Percentiles rank a stretch among this genome's conserved stretches.
Evolutionary conservation across 345 rosid species (phyloP).

Genomic region (Eucalyptus sp.): DNA sequence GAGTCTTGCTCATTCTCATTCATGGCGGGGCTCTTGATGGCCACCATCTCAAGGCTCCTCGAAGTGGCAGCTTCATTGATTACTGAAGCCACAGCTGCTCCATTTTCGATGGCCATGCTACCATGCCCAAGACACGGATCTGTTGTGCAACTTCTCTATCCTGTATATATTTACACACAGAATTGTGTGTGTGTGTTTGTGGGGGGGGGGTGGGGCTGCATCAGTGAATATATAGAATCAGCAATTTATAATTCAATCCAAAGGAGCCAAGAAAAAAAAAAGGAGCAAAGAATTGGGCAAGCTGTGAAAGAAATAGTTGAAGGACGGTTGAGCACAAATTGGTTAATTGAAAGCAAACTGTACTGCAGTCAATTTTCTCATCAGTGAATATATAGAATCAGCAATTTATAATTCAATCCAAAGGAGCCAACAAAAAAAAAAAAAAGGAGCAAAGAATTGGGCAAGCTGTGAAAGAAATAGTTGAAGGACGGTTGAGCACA

Average conservation of each 20-base stretch:
- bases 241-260: too few species aligned
- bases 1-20: constrained; percentile 3
- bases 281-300: background rate
- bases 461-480: background rate
- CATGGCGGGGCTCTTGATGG: background rate
- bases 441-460: too few species aligned
- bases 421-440: too few species aligned
- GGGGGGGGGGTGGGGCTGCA: too few species aligned
- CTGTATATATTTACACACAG: background rate
- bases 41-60: constrained; percentile 7
- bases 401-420: too few species aligned
- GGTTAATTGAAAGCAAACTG: background rate
- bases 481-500: background rate
- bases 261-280: too few species aligned
- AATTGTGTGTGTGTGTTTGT: too few species aligned
- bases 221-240: too few species aligned
- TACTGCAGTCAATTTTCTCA: too few species aligned
- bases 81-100: background rate
- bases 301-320: background rate
- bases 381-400: too few species aligned
- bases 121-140: background rate
- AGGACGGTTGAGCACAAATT: background rate
- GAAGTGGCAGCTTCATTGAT: constrained; percentile 26
- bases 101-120: constrained; percentile 17
- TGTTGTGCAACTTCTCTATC: background rate